Evolutionary conservation across 345 rosid genomes (phyloP).

Genomic region (Lepidium aucheri): DNA sequence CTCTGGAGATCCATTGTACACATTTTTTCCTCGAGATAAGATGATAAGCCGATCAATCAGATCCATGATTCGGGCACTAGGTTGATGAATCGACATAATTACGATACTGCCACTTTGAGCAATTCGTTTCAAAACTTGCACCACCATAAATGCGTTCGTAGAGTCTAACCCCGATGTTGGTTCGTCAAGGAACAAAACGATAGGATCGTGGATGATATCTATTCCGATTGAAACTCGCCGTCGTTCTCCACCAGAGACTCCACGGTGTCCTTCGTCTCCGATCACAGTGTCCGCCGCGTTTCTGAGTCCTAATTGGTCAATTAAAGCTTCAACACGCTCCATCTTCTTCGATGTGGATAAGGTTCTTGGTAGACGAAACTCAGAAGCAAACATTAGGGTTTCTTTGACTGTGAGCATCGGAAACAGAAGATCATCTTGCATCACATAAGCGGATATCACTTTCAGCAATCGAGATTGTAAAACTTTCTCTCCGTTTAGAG

Average conservation of each 20-base stretch:
- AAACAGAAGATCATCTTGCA: conserved; percentile 81
- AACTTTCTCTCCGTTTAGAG: conserved; percentile 53
- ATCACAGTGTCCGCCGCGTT: conserved; percentile 76
- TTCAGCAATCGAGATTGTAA: conserved; percentile 62
- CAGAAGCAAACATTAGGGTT: conserved; percentile 84
- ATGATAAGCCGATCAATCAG: conserved; percentile 49
- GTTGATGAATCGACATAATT: conserved; percentile 87
- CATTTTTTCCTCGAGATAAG: conserved; percentile 47
- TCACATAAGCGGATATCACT: conserved; percentile 90
- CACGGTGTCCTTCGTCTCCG: conserved; percentile 96
- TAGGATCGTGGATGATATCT: conserved; percentile 85
- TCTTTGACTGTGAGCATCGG: conserved; percentile 95
- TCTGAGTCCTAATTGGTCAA: conserved; percentile 77
- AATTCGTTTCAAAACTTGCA: conserved; percentile 71
- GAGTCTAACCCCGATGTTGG: conserved; percentile 95
- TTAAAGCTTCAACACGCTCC: conserved; percentile 64
- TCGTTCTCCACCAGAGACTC: conserved; percentile 90
- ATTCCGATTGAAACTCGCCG: conserved; percentile 90
- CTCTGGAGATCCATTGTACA: conserved; percentile 54
- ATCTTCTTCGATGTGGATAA: conserved; percentile 67
- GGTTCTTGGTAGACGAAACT: conserved; percentile 71
- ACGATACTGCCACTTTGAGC: conserved; percentile 88
- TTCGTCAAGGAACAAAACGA: conserved; percentile 76
- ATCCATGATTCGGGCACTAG: conserved; percentile 56
- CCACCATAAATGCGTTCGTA: conserved; percentile 88